Conservation (phyloP, 1,139 yeast species). For the Blastobotrys persicus region DNA sequence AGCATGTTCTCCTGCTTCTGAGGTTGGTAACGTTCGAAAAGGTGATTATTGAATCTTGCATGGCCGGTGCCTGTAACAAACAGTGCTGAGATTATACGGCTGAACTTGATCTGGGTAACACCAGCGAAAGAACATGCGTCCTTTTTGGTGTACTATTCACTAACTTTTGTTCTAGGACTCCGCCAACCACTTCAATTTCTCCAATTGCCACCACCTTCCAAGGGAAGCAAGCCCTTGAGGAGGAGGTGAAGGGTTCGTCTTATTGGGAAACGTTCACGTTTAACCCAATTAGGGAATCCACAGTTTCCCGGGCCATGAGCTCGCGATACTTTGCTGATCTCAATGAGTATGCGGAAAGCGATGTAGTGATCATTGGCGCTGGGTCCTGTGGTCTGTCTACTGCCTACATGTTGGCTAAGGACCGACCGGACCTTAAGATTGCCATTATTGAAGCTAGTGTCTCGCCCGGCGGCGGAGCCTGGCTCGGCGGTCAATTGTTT, state of each 20-base stretch:
- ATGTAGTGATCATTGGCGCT: conserved; percentile 73
- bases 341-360: conserved; percentile 73
- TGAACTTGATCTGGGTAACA: conserved; percentile 37
- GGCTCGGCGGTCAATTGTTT: conserved; percentile 79
- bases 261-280: conserved; percentile 67
- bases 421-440: conserved; percentile 73
- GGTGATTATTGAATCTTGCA: conserved; percentile 17
- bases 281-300: conserved; percentile 73
- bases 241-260: conserved; percentile 4
- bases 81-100: conserved; percentile 38
- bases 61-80: conserved; percentile 31
- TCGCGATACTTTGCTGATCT: conserved; percentile 69
- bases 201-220: conserved; percentile 9
- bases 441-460: conserved; percentile 75
- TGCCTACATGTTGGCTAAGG: conserved; percentile 68
- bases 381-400: conserved; percentile 78
- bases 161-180: conserved; percentile 16
- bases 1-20: not conserved
- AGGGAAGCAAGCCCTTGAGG: conserved; percentile 4
- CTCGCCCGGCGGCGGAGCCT: conserved; percentile 79
- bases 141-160: conserved; percentile 9
- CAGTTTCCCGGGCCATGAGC: conserved; percentile 84
- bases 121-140: conserved; percentile 37
- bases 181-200: conserved; percentile 16
- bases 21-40: not conserved